These are phyloP conservation scores for Cyphellophora europaea DNA, from an alignment of 2,329 filamentous ascomycete species.

Conservation along the genomic window DNA sequence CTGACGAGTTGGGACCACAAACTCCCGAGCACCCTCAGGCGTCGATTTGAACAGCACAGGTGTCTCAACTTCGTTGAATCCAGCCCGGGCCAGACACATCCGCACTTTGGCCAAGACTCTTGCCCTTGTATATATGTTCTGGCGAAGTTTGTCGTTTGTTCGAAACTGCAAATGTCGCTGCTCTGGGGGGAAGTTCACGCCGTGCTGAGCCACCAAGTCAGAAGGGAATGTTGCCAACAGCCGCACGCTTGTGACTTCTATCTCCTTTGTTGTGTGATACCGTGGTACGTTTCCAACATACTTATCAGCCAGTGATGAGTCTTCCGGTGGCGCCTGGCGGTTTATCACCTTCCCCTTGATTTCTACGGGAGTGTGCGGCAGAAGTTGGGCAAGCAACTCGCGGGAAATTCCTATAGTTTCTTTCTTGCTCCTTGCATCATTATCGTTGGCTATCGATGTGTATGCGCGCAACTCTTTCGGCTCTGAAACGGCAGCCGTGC, in stretches of 20 bases:
- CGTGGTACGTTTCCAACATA: too few species aligned
- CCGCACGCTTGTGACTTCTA: slow-evolving; percentile 53
- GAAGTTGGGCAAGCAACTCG: too few species aligned
- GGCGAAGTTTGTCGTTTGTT: slow-evolving; percentile 56
- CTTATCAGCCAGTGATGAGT: too few species aligned
- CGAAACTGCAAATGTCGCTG: slow-evolving; percentile 78
- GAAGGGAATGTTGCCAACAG: slow-evolving; percentile 65
- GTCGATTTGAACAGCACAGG: slow-evolving; percentile 96
- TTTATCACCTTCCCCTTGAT: slow-evolving; percentile 40
- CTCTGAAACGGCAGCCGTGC: too few species aligned
- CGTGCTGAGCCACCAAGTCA: slow-evolving; percentile 66
- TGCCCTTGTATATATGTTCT: slow-evolving; percentile 63
- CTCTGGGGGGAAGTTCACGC: slow-evolving; percentile 63
- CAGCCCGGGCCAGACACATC: slow-evolving; percentile 44
- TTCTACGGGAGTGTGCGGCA: slow-evolving; percentile 47
- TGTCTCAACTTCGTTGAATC: slow-evolving; percentile 77
- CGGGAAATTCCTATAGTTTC: too few species aligned
- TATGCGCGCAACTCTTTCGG: too few species aligned
- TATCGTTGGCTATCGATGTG: slow-evolving; percentile 34
- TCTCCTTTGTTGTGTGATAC: too few species aligned
- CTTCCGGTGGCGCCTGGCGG: slow-evolving; percentile 24
- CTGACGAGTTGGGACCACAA: slow-evolving; percentile 77
- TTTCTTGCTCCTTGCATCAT: too few species aligned
- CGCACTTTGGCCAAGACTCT: slow-evolving; percentile 46
- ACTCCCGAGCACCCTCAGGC: slow-evolving; percentile 88